Conservation (phyloP, 2,329 filamentous ascomycete genomes). For the Calonectria henricotiae region DNA sequence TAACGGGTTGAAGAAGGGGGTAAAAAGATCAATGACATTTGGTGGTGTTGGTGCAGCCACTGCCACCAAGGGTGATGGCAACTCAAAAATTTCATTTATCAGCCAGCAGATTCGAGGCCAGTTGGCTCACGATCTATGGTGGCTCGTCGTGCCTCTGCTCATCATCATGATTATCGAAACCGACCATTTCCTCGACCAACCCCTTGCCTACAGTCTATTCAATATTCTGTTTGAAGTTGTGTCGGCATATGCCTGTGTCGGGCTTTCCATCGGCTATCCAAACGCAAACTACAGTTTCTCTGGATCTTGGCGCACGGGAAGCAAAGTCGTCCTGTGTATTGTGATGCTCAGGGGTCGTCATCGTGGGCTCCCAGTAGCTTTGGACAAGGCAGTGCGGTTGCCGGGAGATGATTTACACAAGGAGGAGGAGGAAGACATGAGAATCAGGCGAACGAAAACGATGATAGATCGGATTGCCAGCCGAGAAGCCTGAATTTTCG, state of each 20-base stretch:
- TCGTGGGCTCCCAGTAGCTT: constrained; percentile 70
- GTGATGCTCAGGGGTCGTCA: constrained; percentile 73
- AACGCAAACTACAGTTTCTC: constrained; percentile 70
- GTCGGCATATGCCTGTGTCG: constrained; percentile 75
- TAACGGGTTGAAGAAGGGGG: constrained; percentile 53
- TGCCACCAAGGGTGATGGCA: constrained; percentile 48
- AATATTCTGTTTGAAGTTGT: constrained; percentile 74
- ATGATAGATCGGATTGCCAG: constrained; percentile 51
- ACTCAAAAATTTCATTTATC: constrained; percentile 66
- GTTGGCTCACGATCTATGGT: constrained; percentile 79
- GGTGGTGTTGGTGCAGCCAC: constrained; percentile 64
- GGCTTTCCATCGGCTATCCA: constrained; percentile 72
- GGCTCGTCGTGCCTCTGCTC: constrained; percentile 74
- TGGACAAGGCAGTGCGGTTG: constrained; percentile 70
- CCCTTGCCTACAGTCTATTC: constrained; percentile 71
- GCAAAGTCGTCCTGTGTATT: constrained; percentile 72
- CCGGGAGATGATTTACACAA: constrained; percentile 56
- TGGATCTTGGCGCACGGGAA: constrained; percentile 69
- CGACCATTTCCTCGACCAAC: constrained; percentile 67
- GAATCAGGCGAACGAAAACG: constrained; percentile 52
- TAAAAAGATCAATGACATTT: constrained; percentile 61
- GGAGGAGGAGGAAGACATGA: constrained; percentile 56
- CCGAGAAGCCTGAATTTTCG: constrained; percentile 43
- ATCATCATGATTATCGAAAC: constrained; percentile 75
- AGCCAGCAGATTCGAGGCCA: constrained; percentile 75